These are phyloP conservation scores for Ogataea methanolica DNA, from an alignment of 805 yeast species.

Conservation along the genomic window DNA sequence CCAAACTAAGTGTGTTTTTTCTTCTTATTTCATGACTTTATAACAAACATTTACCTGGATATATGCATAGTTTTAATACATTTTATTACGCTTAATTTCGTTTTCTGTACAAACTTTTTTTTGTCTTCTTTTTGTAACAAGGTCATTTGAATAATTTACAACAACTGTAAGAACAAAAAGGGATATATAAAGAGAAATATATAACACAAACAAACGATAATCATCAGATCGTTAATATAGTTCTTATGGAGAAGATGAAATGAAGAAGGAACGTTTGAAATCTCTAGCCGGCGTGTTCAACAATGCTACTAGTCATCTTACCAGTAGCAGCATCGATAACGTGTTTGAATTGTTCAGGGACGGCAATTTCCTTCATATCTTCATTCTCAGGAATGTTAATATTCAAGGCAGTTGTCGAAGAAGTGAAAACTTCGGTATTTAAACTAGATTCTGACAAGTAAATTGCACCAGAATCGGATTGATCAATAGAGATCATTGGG, in stretches of 20 bases:
- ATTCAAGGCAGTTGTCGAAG: conserved; percentile 81
- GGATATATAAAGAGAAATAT: neutral
- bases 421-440: conserved; percentile 73
- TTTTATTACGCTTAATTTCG: neutral
- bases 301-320: conserved; percentile 62
- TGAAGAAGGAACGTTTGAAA: neutral
- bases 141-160: neutral
- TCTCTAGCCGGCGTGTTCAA: conserved; percentile 71
- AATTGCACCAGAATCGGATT: conserved; percentile 79
- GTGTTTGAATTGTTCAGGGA: conserved; percentile 91
- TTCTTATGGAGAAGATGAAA: neutral
- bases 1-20: conserved; percentile 35
- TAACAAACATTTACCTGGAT: neutral
- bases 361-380: conserved; percentile 75
- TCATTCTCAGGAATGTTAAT: conserved; percentile 75
- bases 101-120: neutral
- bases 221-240: too few relatives aligned
- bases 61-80: neutral
- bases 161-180: neutral
- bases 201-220: too few relatives aligned
- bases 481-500: conserved; percentile 84
- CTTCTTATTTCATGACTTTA: neutral
- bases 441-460: conserved; percentile 73
- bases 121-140: neutral
- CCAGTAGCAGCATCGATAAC: conserved; percentile 48